Evolutionary conservation across 2,329 filamentous ascomycete species (phyloP).

Genomic region (Aspergillus sp.): DNA sequence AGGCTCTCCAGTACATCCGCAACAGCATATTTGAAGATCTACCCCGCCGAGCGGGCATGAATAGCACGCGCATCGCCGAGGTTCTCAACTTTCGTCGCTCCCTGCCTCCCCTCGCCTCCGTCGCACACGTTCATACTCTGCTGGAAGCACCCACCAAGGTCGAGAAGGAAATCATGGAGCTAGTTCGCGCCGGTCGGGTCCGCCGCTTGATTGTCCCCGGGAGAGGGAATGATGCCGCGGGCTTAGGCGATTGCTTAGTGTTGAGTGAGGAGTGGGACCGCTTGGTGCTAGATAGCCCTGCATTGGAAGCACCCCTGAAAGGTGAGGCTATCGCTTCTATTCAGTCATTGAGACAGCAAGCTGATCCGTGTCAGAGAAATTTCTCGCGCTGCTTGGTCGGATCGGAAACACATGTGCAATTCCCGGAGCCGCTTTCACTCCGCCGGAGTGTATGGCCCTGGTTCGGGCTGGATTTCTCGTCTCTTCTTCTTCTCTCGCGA

Average conservation of each 20-base stretch:
- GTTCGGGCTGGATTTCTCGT: constrained; percentile 58
- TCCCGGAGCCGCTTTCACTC: constrained; percentile 46
- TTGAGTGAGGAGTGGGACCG: constrained; percentile 55
- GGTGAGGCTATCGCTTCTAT: constrained; percentile 23
- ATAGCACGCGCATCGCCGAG: constrained; percentile 60
- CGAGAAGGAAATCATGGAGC: constrained; percentile 60
- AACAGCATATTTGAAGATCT: constrained; percentile 58
- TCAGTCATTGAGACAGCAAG: constrained; percentile 4
- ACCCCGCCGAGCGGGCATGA: constrained; percentile 61
- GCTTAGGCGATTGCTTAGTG: constrained; percentile 61
- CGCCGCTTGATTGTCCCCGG: constrained; percentile 59
- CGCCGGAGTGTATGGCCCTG: constrained; percentile 51
- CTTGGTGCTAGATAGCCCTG: constrained; percentile 38
- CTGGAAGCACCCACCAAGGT: constrained; percentile 58
- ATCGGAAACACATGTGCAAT: constrained; percentile 52
- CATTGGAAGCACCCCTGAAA: constrained; percentile 38
- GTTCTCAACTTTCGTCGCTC: constrained; percentile 58
- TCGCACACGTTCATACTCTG: constrained; percentile 63
- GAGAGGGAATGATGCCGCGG: constrained; percentile 57
- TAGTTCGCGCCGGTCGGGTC: constrained; percentile 53
- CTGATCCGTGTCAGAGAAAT: constrained; percentile 45
- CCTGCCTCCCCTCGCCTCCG: constrained; percentile 60
- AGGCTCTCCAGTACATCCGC: constrained; percentile 56
- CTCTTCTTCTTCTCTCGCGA: constrained; percentile 45
- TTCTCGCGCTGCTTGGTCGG: constrained; percentile 49